phyloP scores from a whole-genome alignment of 2,329 filamentous ascomycete genomes.

The Aspergillus melleus region DNA sequence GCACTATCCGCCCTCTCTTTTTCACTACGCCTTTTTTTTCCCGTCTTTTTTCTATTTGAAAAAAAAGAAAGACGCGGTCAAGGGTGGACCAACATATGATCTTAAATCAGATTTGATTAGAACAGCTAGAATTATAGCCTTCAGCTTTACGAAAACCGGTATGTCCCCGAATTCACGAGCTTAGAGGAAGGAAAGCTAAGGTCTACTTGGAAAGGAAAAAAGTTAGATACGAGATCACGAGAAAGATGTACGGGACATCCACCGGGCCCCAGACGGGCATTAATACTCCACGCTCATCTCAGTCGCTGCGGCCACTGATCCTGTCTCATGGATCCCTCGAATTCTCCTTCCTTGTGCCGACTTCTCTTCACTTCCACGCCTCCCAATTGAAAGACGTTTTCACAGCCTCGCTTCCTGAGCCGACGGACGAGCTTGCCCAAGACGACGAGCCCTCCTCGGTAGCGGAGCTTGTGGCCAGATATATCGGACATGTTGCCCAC shows the following conservation, averaged over 20 bases:
- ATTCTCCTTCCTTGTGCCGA: slow-evolving; percentile 92
- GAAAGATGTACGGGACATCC: slow-evolving; percentile 79
- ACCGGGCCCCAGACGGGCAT: slow-evolving; percentile 92
- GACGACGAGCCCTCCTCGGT: slow-evolving; percentile 99
- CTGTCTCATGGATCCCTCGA: slow-evolving; percentile 93
- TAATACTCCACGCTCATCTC: slow-evolving; percentile 90
- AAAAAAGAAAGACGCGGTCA: background rate
- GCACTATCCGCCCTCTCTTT: slow-evolving; percentile 1
- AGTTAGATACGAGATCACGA: slow-evolving; percentile 22
- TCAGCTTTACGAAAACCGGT: background rate
- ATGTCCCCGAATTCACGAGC: background rate
- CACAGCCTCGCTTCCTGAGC: slow-evolving; percentile 76
- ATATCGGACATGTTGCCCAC: slow-evolving; percentile 83
- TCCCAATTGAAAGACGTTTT: slow-evolving; percentile 92
- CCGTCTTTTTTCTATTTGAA: slow-evolving; percentile 26
- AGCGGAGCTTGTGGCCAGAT: slow-evolving; percentile 87
- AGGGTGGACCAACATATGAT: background rate
- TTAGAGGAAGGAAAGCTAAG: background rate
- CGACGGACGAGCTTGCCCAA: slow-evolving; percentile 94
- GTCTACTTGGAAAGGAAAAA: slow-evolving; percentile 1
- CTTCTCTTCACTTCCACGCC: slow-evolving; percentile 92
- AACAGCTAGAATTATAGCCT: background rate
- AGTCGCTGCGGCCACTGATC: slow-evolving; percentile 87
- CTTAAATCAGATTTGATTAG: background rate
- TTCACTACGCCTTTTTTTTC: slow-evolving; percentile 3